Evolutionary conservation across 371 early-diverging fungal species (phyloP).

Genomic region (Mortierella sp.): DNA sequence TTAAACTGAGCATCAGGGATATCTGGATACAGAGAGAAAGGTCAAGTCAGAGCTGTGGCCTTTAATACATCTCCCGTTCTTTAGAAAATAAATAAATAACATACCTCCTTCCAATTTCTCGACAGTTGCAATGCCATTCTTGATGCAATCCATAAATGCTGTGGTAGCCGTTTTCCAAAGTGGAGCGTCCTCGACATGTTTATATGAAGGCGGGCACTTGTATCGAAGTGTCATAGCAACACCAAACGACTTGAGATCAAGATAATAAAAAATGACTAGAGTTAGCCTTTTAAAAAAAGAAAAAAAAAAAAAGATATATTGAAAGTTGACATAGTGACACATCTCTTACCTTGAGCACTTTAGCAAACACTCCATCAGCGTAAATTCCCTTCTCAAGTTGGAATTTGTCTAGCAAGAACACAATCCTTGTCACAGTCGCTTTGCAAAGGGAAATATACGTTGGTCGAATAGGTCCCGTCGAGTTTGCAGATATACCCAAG

Average conservation of each 20-base stretch:
- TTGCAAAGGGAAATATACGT: slow-evolving; percentile 85
- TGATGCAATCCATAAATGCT: slow-evolving; percentile 74
- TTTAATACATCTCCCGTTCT: background rate
- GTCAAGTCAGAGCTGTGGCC: background rate
- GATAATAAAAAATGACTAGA: background rate
- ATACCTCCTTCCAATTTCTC: slow-evolving; percentile 71
- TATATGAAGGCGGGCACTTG: slow-evolving; percentile 80
- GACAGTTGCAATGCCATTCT: slow-evolving; percentile 70
- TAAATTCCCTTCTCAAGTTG: slow-evolving; percentile 67
- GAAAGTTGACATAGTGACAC: no score
- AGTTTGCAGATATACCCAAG: slow-evolving; percentile 1
- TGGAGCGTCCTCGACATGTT: slow-evolving; percentile 80
- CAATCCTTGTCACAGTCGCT: slow-evolving; percentile 68
- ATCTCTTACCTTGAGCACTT: slow-evolving; percentile 64
- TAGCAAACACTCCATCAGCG: slow-evolving; percentile 76
- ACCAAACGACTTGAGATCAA: slow-evolving; percentile 61
- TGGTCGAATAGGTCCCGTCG: slow-evolving; percentile 20
- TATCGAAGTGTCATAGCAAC: slow-evolving; percentile 83
- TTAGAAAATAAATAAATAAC: background rate
- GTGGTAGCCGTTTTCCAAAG: slow-evolving; percentile 82
- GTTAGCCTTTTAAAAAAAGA: background rate
- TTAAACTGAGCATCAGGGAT: slow-evolving; percentile 71
- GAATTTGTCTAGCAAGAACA: slow-evolving; percentile 69
- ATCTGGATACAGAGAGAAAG: slow-evolving; percentile 40
- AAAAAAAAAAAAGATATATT: background rate